These are phyloP conservation scores for Puccinia horiana DNA, from an alignment of 1,284 basidiomycete genomes.

Conservation along the genomic window DNA sequence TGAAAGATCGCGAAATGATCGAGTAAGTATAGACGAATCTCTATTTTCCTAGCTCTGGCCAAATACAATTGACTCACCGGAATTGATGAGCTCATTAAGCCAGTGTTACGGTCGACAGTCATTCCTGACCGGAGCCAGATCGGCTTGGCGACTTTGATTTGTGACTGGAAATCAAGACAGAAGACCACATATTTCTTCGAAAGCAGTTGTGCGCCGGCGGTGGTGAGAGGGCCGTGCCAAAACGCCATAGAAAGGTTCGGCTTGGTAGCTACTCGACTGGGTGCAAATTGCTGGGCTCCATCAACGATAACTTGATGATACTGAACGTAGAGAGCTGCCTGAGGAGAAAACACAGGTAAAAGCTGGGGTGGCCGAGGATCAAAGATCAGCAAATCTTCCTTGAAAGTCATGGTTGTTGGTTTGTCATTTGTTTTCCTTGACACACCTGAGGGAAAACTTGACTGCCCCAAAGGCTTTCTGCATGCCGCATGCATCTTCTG, in stretches of 20 bases:
- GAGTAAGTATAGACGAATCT: neutral
- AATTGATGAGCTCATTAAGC: neutral
- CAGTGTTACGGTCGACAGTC: neutral
- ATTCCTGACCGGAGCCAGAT: constrained; percentile 28
- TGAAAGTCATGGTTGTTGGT: neutral
- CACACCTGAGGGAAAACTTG: constrained; percentile 25
- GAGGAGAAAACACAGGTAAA: neutral
- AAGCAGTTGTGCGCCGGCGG: neutral
- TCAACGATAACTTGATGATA: constrained; percentile 25
- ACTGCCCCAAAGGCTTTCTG: constrained; percentile 35
- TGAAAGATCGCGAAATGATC: neutral
- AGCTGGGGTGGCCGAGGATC: neutral
- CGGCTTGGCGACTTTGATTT: neutral
- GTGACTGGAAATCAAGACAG: constrained; percentile 30
- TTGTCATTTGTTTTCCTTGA: too few relatives aligned
- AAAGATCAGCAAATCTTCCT: neutral
- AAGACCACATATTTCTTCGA: neutral
- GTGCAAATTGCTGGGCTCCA: constrained; percentile 45
- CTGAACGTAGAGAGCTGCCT: constrained; percentile 23
- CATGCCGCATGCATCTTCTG: constrained; percentile 35
- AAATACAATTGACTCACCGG: neutral
- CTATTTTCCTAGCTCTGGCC: neutral
- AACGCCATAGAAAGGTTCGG: constrained; percentile 19
- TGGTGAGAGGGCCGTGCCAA: neutral
- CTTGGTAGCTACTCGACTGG: neutral